Evolutionary conservation across 2,329 filamentous ascomycete species (phyloP).

Genomic region (Curvularia sp.): DNA sequence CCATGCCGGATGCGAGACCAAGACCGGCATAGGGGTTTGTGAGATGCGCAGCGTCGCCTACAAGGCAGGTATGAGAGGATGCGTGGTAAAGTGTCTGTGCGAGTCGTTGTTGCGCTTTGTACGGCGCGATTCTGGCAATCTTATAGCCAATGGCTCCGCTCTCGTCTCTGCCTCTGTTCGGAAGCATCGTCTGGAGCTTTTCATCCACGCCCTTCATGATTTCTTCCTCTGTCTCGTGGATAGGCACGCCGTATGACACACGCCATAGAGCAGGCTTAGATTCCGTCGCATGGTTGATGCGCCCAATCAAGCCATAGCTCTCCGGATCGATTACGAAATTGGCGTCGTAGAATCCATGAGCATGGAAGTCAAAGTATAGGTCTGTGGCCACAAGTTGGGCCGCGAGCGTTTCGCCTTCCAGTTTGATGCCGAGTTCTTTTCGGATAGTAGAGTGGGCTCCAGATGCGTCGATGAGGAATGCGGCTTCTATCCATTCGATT

Average conservation of each 20-base stretch:
- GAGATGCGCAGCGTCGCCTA: slow-evolving; percentile 53
- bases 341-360: slow-evolving; percentile 49
- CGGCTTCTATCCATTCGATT: slow-evolving; percentile 27
- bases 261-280: slow-evolving; percentile 47
- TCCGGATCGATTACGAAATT: slow-evolving; percentile 52
- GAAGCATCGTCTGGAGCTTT: slow-evolving; percentile 44
- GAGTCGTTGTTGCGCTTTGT: slow-evolving; percentile 52
- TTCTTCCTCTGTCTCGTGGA: slow-evolving; percentile 37
- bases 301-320: slow-evolving; percentile 50
- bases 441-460: slow-evolving; percentile 36
- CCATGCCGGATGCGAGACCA: slow-evolving; percentile 45
- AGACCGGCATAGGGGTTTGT: slow-evolving; percentile 50
- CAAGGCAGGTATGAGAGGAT: slow-evolving; percentile 38
- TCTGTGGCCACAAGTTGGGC: slow-evolving; percentile 51
- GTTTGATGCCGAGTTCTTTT: slow-evolving; percentile 27
- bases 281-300: slow-evolving; percentile 35
- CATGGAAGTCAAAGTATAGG: slow-evolving; percentile 47
- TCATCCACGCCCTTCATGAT: slow-evolving; percentile 36
- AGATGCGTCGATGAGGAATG: slow-evolving; percentile 43
- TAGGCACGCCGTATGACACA: slow-evolving; percentile 51
- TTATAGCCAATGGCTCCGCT: slow-evolving; percentile 33
- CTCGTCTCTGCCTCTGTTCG: slow-evolving; percentile 28
- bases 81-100: slow-evolving; percentile 36
- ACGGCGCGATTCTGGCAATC: slow-evolving; percentile 48
- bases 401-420: slow-evolving; percentile 47